Base-by-base conservation (phyloP, 345 rosid genomes). In the Salix suchowensis region DNA sequence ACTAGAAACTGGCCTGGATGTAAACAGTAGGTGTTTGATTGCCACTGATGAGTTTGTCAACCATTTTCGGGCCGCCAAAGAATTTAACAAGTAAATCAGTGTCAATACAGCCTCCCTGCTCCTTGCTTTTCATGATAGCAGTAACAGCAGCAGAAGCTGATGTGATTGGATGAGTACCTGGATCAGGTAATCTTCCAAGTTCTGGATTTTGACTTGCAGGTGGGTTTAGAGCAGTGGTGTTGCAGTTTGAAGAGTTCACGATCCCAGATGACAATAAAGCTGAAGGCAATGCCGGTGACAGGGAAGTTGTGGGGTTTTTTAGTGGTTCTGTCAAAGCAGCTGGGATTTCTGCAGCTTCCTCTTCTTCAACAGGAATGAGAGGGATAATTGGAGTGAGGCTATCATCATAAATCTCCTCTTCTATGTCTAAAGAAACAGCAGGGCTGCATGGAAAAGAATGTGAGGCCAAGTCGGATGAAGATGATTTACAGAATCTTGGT, bases 301-400 rank as follows among this genome's bases (percentile, higher is more conserved):
- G 39, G 52, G 77, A 52, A 10, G 5, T 62, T 13, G 16, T 7
- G 70, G 65, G 46, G 9, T 77, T 4, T 58, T 71, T 62, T 4
- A 44, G 3, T n/a, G 24, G 84, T 60, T 66, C 66, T 75, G 75
- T 50, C 40, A 50, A 67, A 16, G 61, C 64, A 19, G 86, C 68
- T n/a, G 77, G 46, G n/a, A 66, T 62, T 39, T 84, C 78, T 1
- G 62, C 23, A 44, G 46, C 72, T 44, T 84, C 90, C 46, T 76
- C 87, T 46, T 91, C 93, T 76, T 90, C 97, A 36, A 86, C 78
- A 10, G 89, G 90, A 80, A 82, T 82, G 78, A 85, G 70, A 37
- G 94, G 97, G 34, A 89, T 82, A 50, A 67, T 2, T 26, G 88
- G 92, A 15, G 88, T 88, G 71, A 69, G 87, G 76, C 73, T 78